These are phyloP conservation scores for Malbranchea zuffiana DNA, from an alignment of 2,329 filamentous ascomycete species.

Conservation along the genomic window DNA sequence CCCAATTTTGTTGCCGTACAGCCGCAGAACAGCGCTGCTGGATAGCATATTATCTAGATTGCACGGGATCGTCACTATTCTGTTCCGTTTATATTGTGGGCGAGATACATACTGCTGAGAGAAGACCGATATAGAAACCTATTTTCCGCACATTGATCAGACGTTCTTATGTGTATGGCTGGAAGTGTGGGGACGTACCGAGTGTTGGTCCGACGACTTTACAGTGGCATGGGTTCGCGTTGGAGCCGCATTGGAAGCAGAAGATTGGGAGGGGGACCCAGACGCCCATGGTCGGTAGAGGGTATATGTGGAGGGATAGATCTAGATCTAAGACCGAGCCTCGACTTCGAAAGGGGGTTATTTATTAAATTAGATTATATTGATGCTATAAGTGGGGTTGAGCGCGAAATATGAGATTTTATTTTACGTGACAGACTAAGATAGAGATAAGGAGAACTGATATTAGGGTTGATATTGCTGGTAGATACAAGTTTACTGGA, in stretches of 20 bases:
- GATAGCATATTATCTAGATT: constrained; percentile 48
- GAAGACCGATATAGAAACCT: neutral
- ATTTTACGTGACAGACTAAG: no score
- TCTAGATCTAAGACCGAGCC: no score
- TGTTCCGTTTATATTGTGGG: no score
- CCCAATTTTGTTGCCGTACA: constrained; percentile 45
- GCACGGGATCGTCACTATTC: no score
- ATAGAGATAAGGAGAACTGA: no score
- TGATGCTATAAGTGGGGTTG: no score
- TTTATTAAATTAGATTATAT: no score
- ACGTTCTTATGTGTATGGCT: constrained; percentile 19
- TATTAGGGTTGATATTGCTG: no score
- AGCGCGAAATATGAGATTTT: no score
- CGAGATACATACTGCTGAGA: constrained; percentile 1
- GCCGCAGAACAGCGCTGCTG: constrained; percentile 46
- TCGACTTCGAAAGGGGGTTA: no score
- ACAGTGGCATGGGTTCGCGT: constrained; percentile 48
- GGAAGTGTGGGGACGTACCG: constrained; percentile 24
- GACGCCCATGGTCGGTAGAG: constrained; percentile 13
- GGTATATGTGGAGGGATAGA: no score
- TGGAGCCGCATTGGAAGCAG: constrained; percentile 46
- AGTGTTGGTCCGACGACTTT: constrained; percentile 47
- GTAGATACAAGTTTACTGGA: no score
- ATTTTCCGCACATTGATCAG: neutral
- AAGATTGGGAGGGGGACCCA: constrained; percentile 41